Base-by-base conservation (phyloP, 2,329 filamentous ascomycete species). In the Diaporthe longicolla region DNA sequence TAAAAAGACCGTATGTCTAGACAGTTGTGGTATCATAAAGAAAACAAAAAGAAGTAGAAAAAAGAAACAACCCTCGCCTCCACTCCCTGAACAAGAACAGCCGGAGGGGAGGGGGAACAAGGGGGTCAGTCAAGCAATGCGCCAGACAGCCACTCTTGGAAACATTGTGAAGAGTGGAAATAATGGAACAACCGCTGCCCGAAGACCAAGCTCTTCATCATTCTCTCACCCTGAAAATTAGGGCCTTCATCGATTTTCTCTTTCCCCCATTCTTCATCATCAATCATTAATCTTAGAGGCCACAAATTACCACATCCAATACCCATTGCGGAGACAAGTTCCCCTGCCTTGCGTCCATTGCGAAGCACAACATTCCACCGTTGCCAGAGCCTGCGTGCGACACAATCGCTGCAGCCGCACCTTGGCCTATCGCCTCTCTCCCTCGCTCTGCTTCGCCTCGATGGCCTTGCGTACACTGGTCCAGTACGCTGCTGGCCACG, bases 401-500 rank as follows among this genome's bases (percentile, higher is more conserved):
- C 21, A 54, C 19, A 50, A 43, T 59, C 24, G n/a, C 69, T 69
- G 32, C 55, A 72, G 40, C 71, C 21, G 45, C 61, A 4, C 40
- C 40, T 37, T 3, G 45, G 55, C 17, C 45, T 52, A 61, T 19
- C 37, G 58, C 48, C 68, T 43, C 55, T 54, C 43, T 29, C 68
- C 35, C 45, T 70, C 70, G 17, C 55, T 70, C 26, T 84, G 81
- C 55, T 79, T 80, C 3, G 76, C 75, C 15, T 81, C 83, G 72
- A 86, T 85, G 21, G 88, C 86, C 78, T 90, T 90, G 72, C 84
- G 86, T 58, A 92, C 84, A 77, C 89, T 90, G 17, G 87, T 84
- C 87, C 90, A 92, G 79, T 92, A 93, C 21, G 89, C 90, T 69
- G 87, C 84, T 0, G 91, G 89, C 90, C 89, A 92, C 8, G 88